These are phyloP conservation scores for Citeromyces matritensis DNA, from an alignment of 805 yeast species.

Conservation along the genomic window DNA sequence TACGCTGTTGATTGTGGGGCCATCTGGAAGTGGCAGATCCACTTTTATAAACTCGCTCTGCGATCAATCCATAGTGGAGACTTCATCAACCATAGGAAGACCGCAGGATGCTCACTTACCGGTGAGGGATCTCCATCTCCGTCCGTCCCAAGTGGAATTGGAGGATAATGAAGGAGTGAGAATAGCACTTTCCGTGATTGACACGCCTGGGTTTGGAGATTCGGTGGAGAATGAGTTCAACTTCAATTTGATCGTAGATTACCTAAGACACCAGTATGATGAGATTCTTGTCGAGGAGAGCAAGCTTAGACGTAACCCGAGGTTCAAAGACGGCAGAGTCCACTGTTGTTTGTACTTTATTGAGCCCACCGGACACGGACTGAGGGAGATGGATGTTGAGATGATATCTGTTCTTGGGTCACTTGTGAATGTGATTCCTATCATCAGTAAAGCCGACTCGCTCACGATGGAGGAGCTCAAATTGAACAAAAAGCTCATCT, in stretches of 20 bases:
- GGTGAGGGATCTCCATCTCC: conserved; percentile 40
- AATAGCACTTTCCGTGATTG: conserved; percentile 61
- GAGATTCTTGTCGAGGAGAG: conserved; percentile 72
- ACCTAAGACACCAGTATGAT: conserved; percentile 69
- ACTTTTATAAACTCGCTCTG: conserved; percentile 85
- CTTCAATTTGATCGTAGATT: conserved; percentile 61
- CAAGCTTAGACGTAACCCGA: conserved; percentile 70
- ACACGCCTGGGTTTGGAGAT: conserved; percentile 77
- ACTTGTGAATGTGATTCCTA: conserved; percentile 73
- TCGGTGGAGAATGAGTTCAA: conserved; percentile 53
- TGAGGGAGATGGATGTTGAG: conserved; percentile 58
- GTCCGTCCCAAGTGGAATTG: conserved; percentile 72
- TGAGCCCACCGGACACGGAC: conserved; percentile 49
- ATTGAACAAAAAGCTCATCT: conserved; percentile 57
- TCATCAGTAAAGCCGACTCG: conserved; percentile 69
- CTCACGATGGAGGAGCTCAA: conserved; percentile 56
- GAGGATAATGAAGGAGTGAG: conserved; percentile 81
- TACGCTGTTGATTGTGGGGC: conserved; percentile 78
- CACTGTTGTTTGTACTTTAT: conserved; percentile 71
- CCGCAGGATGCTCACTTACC: conserved; percentile 23
- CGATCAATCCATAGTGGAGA: conserved; percentile 74
- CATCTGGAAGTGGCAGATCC: conserved; percentile 81
- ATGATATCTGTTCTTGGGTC: conserved; percentile 56
- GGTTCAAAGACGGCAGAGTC: conserved; percentile 74
- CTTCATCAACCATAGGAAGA: conserved; percentile 37